phyloP scores from a whole-genome alignment of 768 basidiomycete genomes.

The Clitopilus passeckerianus region DNA sequence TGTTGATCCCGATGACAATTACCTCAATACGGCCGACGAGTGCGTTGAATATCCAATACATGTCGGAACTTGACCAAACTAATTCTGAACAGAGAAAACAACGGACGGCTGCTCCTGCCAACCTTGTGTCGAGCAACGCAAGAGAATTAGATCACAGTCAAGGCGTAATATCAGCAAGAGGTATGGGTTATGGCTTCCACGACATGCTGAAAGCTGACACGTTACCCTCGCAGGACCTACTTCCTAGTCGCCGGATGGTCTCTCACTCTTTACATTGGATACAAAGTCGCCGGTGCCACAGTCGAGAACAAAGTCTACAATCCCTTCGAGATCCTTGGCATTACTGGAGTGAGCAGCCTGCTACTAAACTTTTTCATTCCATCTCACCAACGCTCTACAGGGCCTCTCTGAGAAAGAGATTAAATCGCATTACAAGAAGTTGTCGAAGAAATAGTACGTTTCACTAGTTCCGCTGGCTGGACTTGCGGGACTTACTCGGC shows the following conservation, averaged over 20 bases:
- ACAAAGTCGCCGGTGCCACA: constrained; percentile 54
- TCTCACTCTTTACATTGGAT: constrained; percentile 60
- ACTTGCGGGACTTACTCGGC: neutral
- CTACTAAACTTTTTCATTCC: no score
- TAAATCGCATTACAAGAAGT: constrained; percentile 91
- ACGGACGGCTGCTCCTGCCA: constrained; percentile 5
- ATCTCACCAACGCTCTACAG: constrained; percentile 28
- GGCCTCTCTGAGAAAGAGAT: constrained; percentile 81
- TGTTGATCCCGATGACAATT: constrained; percentile 76
- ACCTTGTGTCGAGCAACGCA: constrained; percentile 53
- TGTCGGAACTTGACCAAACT: neutral
- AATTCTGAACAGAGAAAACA: constrained; percentile 2
- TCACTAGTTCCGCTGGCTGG: neutral
- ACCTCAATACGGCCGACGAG: constrained; percentile 41
- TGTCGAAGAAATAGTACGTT: constrained; percentile 80
- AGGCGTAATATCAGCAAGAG: constrained; percentile 44
- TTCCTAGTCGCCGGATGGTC: constrained; percentile 72
- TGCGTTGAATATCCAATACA: constrained; percentile 19
- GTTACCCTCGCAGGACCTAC: constrained; percentile 38
- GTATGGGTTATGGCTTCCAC: constrained; percentile 26
- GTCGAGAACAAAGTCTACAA: constrained; percentile 76
- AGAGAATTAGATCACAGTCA: constrained; percentile 41
- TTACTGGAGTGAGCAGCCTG: constrained; percentile 42
- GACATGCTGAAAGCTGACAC: neutral
- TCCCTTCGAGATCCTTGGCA: constrained; percentile 91